A percentile compares a stretch with the other conserved stretches of the same genome.
These are phyloP conservation scores for Tulasnella sp. DNA, from an alignment of 768 basidiomycete species.

Conservation along the genomic window DNA sequence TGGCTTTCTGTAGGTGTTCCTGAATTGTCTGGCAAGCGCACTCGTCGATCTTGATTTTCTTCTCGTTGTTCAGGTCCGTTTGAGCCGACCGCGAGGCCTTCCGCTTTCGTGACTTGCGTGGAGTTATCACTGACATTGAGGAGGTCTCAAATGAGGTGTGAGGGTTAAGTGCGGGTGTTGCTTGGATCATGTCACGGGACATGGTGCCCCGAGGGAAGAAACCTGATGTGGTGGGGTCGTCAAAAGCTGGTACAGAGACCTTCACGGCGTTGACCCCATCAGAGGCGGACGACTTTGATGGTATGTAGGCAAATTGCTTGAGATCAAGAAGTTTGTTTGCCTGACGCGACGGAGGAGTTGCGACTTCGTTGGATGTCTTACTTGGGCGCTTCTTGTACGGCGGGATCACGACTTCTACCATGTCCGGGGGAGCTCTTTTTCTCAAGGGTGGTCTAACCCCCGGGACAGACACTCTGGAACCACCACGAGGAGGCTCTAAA, in stretches of 20 bases:
- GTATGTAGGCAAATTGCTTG: not conserved
- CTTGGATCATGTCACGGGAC: not conserved
- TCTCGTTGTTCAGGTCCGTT: not conserved
- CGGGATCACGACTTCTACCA: not conserved
- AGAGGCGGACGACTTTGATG: not conserved
- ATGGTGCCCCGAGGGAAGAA: not conserved
- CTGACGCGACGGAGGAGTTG: not conserved
- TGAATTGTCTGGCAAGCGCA: not conserved
- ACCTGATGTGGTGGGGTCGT: not conserved
- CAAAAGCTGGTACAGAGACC: not conserved
- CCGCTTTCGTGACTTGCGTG: not conserved
- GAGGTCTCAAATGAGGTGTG: not conserved
- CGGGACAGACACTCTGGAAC: not conserved
- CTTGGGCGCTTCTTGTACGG: no score
- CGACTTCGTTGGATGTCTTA: not conserved
- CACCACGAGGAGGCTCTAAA: not conserved
- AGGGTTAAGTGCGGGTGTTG: no score
- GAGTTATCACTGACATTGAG: not conserved
- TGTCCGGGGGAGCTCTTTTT: not conserved
- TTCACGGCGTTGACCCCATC: not conserved
- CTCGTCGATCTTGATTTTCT: not conserved
- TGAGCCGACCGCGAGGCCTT: not conserved
- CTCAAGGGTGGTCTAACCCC: not conserved
- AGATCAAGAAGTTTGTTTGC: not conserved
- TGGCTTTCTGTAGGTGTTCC: constrained; percentile 8